Percentiles rank a stretch among this genome's conserved stretches.
Evolutionary conservation across 495 filamentous ascomycete genomes (phyloP).

Genomic region (Penicillium silybi): DNA sequence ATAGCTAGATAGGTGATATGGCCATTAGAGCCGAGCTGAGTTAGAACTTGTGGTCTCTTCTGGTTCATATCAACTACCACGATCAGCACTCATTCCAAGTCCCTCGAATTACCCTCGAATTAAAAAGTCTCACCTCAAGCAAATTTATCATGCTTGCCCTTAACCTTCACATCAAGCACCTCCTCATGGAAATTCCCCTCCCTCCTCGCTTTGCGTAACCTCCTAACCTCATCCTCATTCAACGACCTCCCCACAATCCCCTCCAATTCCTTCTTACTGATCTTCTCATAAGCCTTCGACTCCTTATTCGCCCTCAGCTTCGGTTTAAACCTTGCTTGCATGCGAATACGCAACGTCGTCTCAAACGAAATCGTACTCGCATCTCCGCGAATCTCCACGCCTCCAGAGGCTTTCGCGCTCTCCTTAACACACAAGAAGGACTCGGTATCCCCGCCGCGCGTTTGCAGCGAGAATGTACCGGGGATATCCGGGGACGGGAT

Average conservation of each 20-base stretch:
- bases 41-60: too few species aligned
- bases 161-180: constrained; percentile 83
- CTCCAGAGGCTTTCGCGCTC: constrained; percentile 39
- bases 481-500: constrained; percentile 59
- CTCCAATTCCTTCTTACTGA: constrained; percentile 85
- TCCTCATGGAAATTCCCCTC: constrained; percentile 88
- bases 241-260: constrained; percentile 69
- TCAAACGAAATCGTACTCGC: constrained; percentile 64
- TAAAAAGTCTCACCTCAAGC: constrained; percentile 35
- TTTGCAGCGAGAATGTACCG: constrained; percentile 67
- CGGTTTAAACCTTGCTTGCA: constrained; percentile 94
- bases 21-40: too few species aligned
- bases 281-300: constrained; percentile 75
- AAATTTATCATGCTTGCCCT: constrained; percentile 96
- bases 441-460: constrained; percentile 43
- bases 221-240: constrained; percentile 80
- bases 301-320: constrained; percentile 70
- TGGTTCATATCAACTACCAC: too few species aligned
- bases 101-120: background rate
- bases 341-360: constrained; percentile 77
- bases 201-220: constrained; percentile 73
- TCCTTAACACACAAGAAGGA: constrained; percentile 52
- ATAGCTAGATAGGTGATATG: too few species aligned
- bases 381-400: constrained; percentile 70
- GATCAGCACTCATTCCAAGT: too few species aligned